Conservation (phyloP, 2,329 filamentous ascomycete species). For the Ascochyta fabae region DNA sequence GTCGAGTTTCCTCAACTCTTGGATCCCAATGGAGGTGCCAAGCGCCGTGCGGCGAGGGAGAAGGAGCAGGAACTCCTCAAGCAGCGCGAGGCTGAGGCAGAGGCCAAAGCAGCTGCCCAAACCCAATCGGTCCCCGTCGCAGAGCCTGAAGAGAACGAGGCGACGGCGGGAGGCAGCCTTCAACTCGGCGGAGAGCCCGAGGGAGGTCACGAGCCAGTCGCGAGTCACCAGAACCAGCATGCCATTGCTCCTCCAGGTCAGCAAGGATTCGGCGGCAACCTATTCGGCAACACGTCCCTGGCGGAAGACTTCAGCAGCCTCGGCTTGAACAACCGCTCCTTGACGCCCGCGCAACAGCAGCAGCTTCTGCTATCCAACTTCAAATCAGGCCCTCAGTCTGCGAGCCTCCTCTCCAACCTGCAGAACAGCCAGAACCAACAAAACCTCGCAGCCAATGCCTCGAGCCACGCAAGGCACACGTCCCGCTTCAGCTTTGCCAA, state of each 20-base stretch:
- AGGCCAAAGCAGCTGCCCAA: conserved; percentile 56
- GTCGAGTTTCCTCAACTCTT: conserved; percentile 77
- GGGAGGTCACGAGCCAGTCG: conserved; percentile 68
- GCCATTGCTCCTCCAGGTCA: conserved; percentile 81
- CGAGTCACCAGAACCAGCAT: conserved; percentile 65
- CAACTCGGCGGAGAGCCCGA: conserved; percentile 94
- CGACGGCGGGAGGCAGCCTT: conserved; percentile 71
- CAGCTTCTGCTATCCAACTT: conserved; percentile 68
- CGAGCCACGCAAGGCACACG: conserved; percentile 78
- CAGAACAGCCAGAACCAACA: conserved; percentile 54
- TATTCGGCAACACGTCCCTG: conserved; percentile 45
- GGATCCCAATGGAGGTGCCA: conserved; percentile 80
- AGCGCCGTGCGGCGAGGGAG: conserved; percentile 74
- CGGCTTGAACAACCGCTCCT: conserved; percentile 68
- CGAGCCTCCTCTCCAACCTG: conserved; percentile 59
- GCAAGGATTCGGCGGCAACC: conserved; percentile 57
- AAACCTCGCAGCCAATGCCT: conserved; percentile 63
- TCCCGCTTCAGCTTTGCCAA: conserved; percentile 89
- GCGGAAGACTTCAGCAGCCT: conserved; percentile 49
- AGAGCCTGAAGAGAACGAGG: conserved; percentile 76
- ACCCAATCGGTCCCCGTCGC: conserved; percentile 22
- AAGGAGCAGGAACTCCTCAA: conserved; percentile 65
- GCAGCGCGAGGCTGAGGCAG: conserved; percentile 59
- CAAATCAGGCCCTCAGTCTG: conserved; percentile 60
- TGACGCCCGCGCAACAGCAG: conserved; percentile 81